These are phyloP conservation scores for Oidiodendron maius DNA, from an alignment of 495 filamentous ascomycete genomes.

Conservation along the genomic window DNA sequence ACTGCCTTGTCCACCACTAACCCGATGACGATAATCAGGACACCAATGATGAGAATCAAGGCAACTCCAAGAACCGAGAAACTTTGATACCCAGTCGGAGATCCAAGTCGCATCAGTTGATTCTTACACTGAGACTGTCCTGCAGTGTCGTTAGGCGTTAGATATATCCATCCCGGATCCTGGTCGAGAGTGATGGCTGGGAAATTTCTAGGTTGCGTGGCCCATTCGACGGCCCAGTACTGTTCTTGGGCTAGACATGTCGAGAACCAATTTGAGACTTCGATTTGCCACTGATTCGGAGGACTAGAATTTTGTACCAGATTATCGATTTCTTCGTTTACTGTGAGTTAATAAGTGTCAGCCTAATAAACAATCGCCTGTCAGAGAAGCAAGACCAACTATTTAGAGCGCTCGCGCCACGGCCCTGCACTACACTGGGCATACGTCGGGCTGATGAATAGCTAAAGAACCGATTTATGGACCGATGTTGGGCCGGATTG, in stretches of 20 bases:
- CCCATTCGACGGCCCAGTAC: conserved; percentile 5
- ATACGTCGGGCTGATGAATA: neutral
- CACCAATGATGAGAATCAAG: neutral
- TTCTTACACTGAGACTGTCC: neutral
- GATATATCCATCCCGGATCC: too few relatives aligned
- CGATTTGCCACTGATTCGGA: conserved; percentile 7
- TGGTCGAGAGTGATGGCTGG: neutral
- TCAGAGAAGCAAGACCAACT: too few relatives aligned
- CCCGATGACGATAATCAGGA: neutral
- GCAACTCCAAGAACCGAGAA: neutral
- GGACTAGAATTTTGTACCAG: conserved; percentile 2
- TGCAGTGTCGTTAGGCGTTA: neutral
- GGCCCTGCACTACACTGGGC: neutral
- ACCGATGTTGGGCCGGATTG: too few relatives aligned
- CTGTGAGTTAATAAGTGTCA: too few relatives aligned
- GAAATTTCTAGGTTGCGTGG: conserved; percentile 2
- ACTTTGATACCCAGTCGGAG: neutral
- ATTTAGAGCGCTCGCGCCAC: too few relatives aligned
- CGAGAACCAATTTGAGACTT: conserved; percentile 7
- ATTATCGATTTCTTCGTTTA: neutral
- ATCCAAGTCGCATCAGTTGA: neutral
- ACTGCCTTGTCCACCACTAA: too few relatives aligned
- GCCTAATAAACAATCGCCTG: too few relatives aligned
- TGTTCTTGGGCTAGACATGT: conserved; percentile 3
- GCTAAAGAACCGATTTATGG: neutral